Evolutionary conservation across 1,139 yeast genomes (phyloP).

Genomic region (Candida sp.): DNA sequence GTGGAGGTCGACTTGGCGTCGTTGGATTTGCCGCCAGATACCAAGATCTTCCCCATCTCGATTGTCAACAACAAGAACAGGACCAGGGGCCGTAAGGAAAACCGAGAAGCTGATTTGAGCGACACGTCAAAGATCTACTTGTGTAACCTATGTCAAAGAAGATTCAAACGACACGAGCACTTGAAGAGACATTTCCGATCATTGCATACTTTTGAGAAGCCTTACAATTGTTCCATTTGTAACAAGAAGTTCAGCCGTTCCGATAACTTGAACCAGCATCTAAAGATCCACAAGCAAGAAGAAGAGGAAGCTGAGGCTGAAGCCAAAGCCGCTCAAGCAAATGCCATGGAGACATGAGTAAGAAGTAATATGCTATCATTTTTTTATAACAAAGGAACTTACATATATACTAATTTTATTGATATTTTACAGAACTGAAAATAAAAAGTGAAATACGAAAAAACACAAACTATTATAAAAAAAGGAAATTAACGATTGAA

Average conservation of each 20-base stretch:
- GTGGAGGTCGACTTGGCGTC: constrained; percentile 47
- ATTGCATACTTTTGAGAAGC: constrained; percentile 75
- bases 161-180: constrained; percentile 82
- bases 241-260: constrained; percentile 76
- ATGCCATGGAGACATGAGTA: neutral
- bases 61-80: constrained; percentile 38
- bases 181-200: constrained; percentile 78
- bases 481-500: neutral
- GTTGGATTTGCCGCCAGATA: constrained; percentile 45
- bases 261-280: constrained; percentile 78
- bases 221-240: constrained; percentile 73
- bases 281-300: constrained; percentile 64
- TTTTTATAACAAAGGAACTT: neutral
- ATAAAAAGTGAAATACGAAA: neutral
- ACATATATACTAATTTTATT: neutral
- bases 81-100: constrained; percentile 51
- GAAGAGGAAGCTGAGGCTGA: constrained; percentile 19
- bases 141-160: constrained; percentile 57
- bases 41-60: constrained; percentile 41
- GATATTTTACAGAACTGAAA: constrained; percentile 1
- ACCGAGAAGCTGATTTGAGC: constrained; percentile 48
- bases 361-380: neutral
- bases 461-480: neutral
- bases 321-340: neutral
- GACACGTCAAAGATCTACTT: constrained; percentile 46